Evolutionary conservation across 2,329 filamentous ascomycete species (phyloP), one percentile per base, ranked within the genome.

Genomic region (Thermochaetoides dissita): DNA sequence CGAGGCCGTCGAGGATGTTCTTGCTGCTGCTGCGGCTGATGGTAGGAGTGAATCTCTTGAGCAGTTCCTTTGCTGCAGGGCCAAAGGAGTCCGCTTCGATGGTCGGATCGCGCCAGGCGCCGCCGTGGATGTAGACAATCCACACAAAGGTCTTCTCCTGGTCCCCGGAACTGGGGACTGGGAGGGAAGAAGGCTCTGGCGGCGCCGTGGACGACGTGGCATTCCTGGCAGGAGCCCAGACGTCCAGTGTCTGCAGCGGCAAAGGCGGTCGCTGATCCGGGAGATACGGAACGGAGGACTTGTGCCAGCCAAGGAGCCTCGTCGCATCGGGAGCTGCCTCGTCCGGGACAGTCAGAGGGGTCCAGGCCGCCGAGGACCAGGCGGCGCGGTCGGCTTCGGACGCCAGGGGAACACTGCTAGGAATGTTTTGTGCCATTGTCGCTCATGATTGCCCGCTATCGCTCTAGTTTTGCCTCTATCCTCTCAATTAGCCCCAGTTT

Each of bases 31-130:
- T 38, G 59, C 55, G 28, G 57, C 46, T 7, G 44, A 45, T 12
- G 51, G 41, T 29, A 53, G 46, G 28, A 55, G 46, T 29, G 50
- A 48, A 6, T 51, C 54, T n/a, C 51, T 30, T 32, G 36, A 66
- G 53, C 44, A 75, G 57, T 32, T 58, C 53, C 43, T 60, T 55
- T 39, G 75, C 62, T 39, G 65, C 62, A 4, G 68, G 59, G 28
- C 56, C 46, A 50, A 74, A 72, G 43, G 64, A 64, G 40, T 63
- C 53, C 29, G 67, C 62, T 35, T 63, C 63, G 42, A 68, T 63
- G 41, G 59, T 59, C 35, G 75, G 74, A 56, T 80, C 76, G 44
- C 74, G 66, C 76, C 76, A 80, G 46, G 68, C 75, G 47, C 76
- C 76, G 49, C 76, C 76, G 54, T 80, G 76, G 53, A 80, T 67